Conservation (phyloP, 2,329 filamentous ascomycete species). For the Cordyceps tenuipes region DNA sequence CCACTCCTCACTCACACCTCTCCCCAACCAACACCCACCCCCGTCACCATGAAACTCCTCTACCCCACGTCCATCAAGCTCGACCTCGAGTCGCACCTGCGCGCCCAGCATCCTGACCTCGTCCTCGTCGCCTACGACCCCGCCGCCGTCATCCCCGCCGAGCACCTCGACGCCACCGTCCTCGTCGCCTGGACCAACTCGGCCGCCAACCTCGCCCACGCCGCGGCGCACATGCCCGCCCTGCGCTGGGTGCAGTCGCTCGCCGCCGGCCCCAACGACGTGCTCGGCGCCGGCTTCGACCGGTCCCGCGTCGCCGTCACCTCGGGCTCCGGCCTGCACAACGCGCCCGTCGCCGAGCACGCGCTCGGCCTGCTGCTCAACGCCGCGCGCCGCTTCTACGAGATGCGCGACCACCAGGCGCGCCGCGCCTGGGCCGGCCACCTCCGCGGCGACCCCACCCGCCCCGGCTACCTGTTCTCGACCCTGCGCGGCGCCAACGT, state of each 20-base stretch:
- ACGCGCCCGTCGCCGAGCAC: conserved; percentile 58
- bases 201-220: conserved; percentile 49
- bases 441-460: conserved; percentile 45
- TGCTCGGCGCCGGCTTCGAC: conserved; percentile 53
- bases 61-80: conserved; percentile 56
- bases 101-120: neutral
- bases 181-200: conserved; percentile 57
- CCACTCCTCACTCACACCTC: neutral
- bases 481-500: conserved; percentile 51
- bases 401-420: conserved; percentile 55
- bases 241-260: conserved; percentile 60
- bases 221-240: conserved; percentile 44
- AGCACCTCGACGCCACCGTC: conserved; percentile 50
- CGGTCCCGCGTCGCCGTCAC: conserved; percentile 40
- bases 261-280: conserved; percentile 58
- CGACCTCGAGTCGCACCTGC: conserved; percentile 30
- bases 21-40: neutral
- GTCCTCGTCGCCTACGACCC: conserved; percentile 41
- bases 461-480: conserved; percentile 48
- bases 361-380: conserved; percentile 48
- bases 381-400: conserved; percentile 48
- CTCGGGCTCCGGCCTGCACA: conserved; percentile 56
- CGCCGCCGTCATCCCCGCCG: conserved; percentile 45
- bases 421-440: conserved; percentile 51
- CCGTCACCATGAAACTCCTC: conserved; percentile 50